Conservation (phyloP, 2,329 filamentous ascomycete species). For the Cercospora zeina region DNA sequence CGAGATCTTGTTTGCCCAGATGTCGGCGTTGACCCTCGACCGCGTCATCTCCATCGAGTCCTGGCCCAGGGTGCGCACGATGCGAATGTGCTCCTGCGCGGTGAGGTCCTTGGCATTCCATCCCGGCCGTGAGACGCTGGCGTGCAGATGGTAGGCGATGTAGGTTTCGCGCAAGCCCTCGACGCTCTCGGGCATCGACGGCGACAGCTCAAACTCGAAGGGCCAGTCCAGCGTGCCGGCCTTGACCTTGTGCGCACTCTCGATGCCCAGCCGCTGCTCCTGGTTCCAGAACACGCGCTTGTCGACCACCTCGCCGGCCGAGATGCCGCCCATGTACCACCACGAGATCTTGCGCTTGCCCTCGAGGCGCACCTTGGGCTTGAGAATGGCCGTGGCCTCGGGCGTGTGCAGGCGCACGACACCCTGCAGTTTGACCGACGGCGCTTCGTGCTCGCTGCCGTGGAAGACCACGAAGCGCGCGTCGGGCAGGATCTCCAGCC, state of each 20-base stretch:
- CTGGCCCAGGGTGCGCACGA: conserved; percentile 51
- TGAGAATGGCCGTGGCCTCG: conserved; percentile 51
- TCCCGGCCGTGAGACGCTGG: conserved; percentile 74
- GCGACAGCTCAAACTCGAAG: conserved; percentile 52
- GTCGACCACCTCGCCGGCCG: conserved; percentile 46
- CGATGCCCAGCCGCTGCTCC: conserved; percentile 48
- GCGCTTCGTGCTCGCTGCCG: conserved; percentile 50
- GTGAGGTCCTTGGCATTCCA: conserved; percentile 87
- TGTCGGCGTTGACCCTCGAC: conserved; percentile 71
- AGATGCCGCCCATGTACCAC: conserved; percentile 43
- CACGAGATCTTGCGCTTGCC: conserved; percentile 51
- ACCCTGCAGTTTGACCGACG: conserved; percentile 49
- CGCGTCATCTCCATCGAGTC: conserved; percentile 69
- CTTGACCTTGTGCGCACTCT: conserved; percentile 53
- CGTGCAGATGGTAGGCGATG: conserved; percentile 88
- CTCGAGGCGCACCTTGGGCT: conserved; percentile 50
- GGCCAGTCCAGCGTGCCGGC: conserved; percentile 53
- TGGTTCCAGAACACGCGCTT: conserved; percentile 52
- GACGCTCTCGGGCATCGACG: conserved; percentile 72
- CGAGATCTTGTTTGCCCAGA: conserved; percentile 96
- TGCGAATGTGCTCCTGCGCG: conserved; percentile 64
- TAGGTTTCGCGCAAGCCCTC: conserved; percentile 85
- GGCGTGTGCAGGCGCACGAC: conserved; percentile 50
- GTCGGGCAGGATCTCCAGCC: conserved; percentile 50
- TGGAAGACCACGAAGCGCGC: conserved; percentile 53